Evolutionary conservation across 169 alveolate genomes (phyloP).

Genomic region (Eimeria falciformis): DNA sequence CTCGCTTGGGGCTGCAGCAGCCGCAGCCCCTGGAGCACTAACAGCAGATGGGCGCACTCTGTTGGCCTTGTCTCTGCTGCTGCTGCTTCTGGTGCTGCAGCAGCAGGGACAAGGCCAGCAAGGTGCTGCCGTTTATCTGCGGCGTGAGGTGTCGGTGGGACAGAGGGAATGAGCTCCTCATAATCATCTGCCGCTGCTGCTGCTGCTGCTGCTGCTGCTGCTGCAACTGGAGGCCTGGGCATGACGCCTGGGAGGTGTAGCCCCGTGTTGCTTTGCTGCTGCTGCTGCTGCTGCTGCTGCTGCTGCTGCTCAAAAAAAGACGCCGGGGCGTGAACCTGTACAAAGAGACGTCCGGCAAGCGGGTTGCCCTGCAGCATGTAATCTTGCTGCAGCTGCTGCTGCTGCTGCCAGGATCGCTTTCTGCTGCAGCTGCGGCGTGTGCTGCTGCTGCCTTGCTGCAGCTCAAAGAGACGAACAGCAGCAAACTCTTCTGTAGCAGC

Average conservation of each 20-base stretch:
- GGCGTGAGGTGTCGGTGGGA: constrained; percentile 17
- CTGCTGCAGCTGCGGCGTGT: constrained; percentile 1
- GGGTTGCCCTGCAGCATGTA: not conserved
- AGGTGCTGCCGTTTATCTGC: not conserved
- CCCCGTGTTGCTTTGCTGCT: not conserved
- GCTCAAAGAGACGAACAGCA: not conserved
- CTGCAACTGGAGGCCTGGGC: not conserved
- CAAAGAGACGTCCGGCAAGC: not conserved
- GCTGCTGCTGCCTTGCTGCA: constrained; percentile 5
- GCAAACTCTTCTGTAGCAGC: not conserved
- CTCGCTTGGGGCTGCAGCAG: not conserved
- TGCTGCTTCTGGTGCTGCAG: not conserved
- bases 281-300: constrained; percentile 28
- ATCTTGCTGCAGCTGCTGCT: not conserved
- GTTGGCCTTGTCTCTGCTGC: not conserved
- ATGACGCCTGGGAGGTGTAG: not conserved
- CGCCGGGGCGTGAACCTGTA: not conserved
- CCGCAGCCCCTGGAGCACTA: not conserved
- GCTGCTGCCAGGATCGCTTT: not conserved
- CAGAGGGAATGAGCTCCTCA: not conserved
- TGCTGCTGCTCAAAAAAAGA: not conserved
- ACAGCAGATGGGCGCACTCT: not conserved
- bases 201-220: constrained; percentile 12
- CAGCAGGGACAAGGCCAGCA: not conserved
- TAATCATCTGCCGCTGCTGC: not conserved